Evolutionary conservation across 148 eudicot species (phyloP).

Genomic region (Rhododendron williamsianum): DNA sequence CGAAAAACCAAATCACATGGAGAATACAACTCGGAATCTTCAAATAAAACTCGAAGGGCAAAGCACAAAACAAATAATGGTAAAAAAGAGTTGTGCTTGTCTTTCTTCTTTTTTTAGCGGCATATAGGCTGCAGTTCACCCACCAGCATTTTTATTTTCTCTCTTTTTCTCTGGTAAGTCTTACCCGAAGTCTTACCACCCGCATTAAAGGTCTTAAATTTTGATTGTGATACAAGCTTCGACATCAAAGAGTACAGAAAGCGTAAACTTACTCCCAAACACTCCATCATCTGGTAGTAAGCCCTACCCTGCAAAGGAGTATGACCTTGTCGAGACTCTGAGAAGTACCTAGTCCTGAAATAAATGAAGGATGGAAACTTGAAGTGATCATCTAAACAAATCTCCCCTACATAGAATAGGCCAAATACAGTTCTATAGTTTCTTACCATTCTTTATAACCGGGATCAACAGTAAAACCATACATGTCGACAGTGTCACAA

Average conservation of each 20-base stretch:
- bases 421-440: neutral
- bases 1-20: neutral
- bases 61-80: neutral
- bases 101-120: neutral
- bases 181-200: neutral
- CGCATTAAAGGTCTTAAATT: neutral
- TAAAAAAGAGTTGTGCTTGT: neutral
- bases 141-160: neutral
- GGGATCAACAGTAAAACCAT: conserved; percentile 99
- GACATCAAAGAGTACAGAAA: conserved; percentile 4
- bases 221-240: neutral
- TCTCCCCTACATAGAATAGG: neutral
- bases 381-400: neutral
- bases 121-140: neutral
- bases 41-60: neutral
- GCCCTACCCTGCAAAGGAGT: conserved; percentile 98
- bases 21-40: neutral
- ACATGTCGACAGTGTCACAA: conserved; percentile 91
- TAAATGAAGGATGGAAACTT: neutral
- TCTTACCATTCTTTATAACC: conserved; percentile 96
- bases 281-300: conserved; percentile 99
- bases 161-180: neutral
- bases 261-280: conserved; percentile 75
- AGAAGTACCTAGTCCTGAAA: conserved; percentile 94
- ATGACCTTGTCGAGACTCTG: conserved; percentile 97